A percentile compares a stretch with the other conserved stretches of the same genome.
phyloP scores from a whole-genome alignment of 768 basidiomycete genomes.

The Boletus patriciae region DNA sequence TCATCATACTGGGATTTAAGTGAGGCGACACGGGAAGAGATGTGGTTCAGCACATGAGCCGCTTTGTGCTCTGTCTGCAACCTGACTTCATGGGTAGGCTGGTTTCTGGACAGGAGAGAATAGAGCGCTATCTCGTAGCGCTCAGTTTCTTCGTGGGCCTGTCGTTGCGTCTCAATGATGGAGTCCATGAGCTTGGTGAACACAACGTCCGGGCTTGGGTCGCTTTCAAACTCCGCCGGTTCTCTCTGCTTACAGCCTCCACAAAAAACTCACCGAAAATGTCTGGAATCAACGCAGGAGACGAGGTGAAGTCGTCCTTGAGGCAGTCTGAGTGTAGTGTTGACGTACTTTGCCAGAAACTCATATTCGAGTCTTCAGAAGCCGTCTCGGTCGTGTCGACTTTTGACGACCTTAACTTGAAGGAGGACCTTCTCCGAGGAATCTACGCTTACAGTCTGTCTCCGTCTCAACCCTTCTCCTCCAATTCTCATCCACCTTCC shows the following conservation, averaged over 20 bases:
- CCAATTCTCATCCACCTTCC: slow-evolving; percentile 16
- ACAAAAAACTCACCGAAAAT: slow-evolving; percentile 49
- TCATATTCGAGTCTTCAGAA: slow-evolving; percentile 94
- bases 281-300: slow-evolving; percentile 81
- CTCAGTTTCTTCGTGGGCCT: slow-evolving; percentile 95
- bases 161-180: slow-evolving; percentile 88
- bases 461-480: background rate
- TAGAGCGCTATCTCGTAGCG: slow-evolving; percentile 87
- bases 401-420: slow-evolving; percentile 87
- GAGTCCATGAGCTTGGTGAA: slow-evolving; percentile 72
- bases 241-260: slow-evolving; percentile 35
- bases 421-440: slow-evolving; percentile 93
- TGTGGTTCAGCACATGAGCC: slow-evolving; percentile 83
- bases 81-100: slow-evolving; percentile 58
- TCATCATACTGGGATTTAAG: slow-evolving; percentile 79
- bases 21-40: slow-evolving; percentile 63
- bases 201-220: slow-evolving; percentile 3
- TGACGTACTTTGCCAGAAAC: slow-evolving; percentile 54
- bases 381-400: slow-evolving; percentile 86
- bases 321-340: background rate
- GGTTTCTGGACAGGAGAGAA: slow-evolving; percentile 71
- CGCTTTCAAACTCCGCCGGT: slow-evolving; percentile 57
- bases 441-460: slow-evolving; percentile 94
- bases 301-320: slow-evolving; percentile 59
- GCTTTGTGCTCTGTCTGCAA: slow-evolving; percentile 87